phyloP scores from a whole-genome alignment of 169 alveolate species.

The Babesia divergens region DNA sequence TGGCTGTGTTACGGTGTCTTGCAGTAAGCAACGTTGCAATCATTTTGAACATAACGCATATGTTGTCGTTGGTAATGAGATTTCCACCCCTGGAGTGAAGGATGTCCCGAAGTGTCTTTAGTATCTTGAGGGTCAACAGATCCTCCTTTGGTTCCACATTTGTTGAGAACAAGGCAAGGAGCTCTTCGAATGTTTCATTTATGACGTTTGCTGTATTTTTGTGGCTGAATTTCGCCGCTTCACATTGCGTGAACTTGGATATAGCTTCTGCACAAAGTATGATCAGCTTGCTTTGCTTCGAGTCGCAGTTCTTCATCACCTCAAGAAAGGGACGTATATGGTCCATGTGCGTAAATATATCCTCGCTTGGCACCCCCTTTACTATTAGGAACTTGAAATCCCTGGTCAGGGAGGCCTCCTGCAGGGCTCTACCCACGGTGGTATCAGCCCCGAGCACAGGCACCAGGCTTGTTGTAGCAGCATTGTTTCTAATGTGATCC shows the following conservation, averaged over 20 bases:
- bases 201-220: slow-evolving; percentile 16
- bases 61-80: slow-evolving; percentile 46
- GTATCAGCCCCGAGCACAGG: slow-evolving; percentile 60
- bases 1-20: slow-evolving; percentile 22
- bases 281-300: slow-evolving; percentile 45
- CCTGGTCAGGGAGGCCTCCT: slow-evolving; percentile 38
- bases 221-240: slow-evolving; percentile 33
- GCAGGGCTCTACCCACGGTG: slow-evolving; percentile 18
- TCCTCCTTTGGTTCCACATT: slow-evolving; percentile 59
- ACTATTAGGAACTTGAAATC: slow-evolving; percentile 35
- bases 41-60: slow-evolving; percentile 40
- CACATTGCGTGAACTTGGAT: slow-evolving; percentile 51
- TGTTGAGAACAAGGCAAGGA: slow-evolving; percentile 31
- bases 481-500: slow-evolving; percentile 40
- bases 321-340: slow-evolving; percentile 55
- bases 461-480: slow-evolving; percentile 46
- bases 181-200: slow-evolving; percentile 40
- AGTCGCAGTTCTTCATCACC: slow-evolving; percentile 41
- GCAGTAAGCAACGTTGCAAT: slow-evolving; percentile 42
- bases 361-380: slow-evolving; percentile 25
- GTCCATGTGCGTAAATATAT: slow-evolving; percentile 12
- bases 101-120: slow-evolving; percentile 24
- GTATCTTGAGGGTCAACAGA: slow-evolving; percentile 25
- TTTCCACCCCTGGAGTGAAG: slow-evolving; percentile 40
- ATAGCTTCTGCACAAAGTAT: slow-evolving; percentile 52